Conservation (phyloP, 352 stramenopile species). For the Pythium volutum region DNA sequence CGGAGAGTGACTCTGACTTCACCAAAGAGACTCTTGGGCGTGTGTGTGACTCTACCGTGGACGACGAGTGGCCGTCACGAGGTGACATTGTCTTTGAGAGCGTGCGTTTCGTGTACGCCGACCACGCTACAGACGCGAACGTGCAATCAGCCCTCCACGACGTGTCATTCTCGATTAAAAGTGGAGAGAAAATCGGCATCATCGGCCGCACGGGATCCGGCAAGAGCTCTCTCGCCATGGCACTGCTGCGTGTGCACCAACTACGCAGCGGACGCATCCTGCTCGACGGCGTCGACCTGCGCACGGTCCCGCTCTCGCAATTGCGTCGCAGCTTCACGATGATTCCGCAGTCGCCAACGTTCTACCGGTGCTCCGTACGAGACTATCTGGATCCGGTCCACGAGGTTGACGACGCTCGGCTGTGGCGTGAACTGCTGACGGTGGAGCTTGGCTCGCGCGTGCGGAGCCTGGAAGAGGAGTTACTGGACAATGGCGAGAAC, state of each 20-base stretch:
- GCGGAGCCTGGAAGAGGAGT: no score
- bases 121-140: background rate
- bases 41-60: background rate
- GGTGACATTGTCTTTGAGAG: background rate
- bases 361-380: slow-evolving; percentile 83
- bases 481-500: no score
- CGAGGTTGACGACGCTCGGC: slow-evolving; percentile 44
- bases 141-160: slow-evolving; percentile 6
- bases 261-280: slow-evolving; percentile 45
- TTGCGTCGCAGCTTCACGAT: slow-evolving; percentile 26
- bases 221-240: slow-evolving; percentile 33
- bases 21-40: no score
- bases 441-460: no score
- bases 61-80: background rate
- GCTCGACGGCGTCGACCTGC: slow-evolving; percentile 81
- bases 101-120: background rate
- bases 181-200: slow-evolving; percentile 27
- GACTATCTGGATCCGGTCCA: slow-evolving; percentile 88
- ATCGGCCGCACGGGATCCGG: slow-evolving; percentile 31
- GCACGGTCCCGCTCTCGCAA: slow-evolving; percentile 10
- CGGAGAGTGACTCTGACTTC: background rate
- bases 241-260: slow-evolving; percentile 30
- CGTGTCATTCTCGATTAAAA: slow-evolving; percentile 19
- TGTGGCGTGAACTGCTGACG: slow-evolving; percentile 26
- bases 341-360: slow-evolving; percentile 82